Conservation (phyloP, 2,329 filamentous ascomycete genomes). For the Paracoccidioides brasiliensis region DNA sequence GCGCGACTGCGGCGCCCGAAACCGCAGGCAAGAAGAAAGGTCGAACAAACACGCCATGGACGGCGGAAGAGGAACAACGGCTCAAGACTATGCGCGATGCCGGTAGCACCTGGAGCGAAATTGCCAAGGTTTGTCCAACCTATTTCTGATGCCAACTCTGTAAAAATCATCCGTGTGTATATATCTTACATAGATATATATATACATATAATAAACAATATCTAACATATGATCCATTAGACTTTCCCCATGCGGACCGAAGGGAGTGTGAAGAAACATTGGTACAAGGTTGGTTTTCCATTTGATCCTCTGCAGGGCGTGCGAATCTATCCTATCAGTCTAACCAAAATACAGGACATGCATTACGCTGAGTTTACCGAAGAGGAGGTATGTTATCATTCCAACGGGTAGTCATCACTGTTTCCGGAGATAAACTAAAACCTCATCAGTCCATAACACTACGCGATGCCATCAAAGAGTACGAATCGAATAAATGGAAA, state of each 20-base stretch:
- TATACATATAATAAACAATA: not conserved
- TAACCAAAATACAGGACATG: constrained; percentile 58
- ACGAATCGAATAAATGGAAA: constrained; percentile 98
- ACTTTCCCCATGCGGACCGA: constrained; percentile 88
- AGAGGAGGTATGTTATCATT: constrained; percentile 57
- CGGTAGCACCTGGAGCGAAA: constrained; percentile 92
- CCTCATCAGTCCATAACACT: constrained; percentile 37
- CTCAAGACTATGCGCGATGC: constrained; percentile 90
- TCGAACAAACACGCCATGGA: constrained; percentile 98
- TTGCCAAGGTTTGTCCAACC: constrained; percentile 62
- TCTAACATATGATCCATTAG: constrained; percentile 31
- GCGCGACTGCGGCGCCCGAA: constrained; percentile 38
- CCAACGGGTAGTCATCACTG: not conserved
- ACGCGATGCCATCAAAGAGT: constrained; percentile 92
- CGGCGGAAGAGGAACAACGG: constrained; percentile 79
- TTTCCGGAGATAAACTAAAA: not conserved
- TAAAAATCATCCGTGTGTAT: not conserved
- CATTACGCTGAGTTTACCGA: constrained; percentile 98
- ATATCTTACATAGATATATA: not conserved
- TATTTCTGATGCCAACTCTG: not conserved
- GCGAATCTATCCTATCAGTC: not conserved
- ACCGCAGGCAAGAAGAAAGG: constrained; percentile 60
- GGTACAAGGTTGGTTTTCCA: constrained; percentile 67
- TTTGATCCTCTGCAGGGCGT: not conserved
- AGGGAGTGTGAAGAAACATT: constrained; percentile 98